These are phyloP conservation scores for Pseudevernia furfuracea DNA, from an alignment of 495 filamentous ascomycete species.

Conservation along the genomic window DNA sequence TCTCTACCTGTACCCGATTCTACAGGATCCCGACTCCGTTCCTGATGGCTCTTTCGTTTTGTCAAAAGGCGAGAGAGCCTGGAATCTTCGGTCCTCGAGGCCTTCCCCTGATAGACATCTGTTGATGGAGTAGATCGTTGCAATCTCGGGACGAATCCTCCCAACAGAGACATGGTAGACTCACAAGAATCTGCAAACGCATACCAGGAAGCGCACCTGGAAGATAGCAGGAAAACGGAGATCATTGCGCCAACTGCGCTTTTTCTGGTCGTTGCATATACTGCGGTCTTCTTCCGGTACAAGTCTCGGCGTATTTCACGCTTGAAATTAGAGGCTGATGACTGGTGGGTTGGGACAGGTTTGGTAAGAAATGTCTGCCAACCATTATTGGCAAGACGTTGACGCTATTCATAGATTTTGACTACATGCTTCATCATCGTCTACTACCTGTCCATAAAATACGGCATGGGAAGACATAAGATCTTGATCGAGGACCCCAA, in stretches of 20 bases:
- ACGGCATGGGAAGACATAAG: neutral
- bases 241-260: constrained; percentile 2
- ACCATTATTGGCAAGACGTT: neutral
- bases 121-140: neutral
- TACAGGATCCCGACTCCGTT: neutral
- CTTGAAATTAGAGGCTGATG: neutral
- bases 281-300: neutral
- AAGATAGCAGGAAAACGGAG: neutral
- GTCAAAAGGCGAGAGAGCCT: neutral
- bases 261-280: neutral
- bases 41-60: neutral
- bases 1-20: neutral
- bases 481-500: neutral
- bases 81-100: neutral
- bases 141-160: neutral
- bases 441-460: neutral
- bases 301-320: constrained; percentile 1
- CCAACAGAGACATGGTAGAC: neutral
- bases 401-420: neutral
- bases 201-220: neutral
- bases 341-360: neutral
- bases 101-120: neutral
- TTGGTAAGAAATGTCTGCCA: neutral
- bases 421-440: neutral
- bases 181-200: neutral